These are phyloP conservation scores for Mayamaea pseudoterrestris DNA, from an alignment of 108 stramenopile species.

Conservation along the genomic window DNA sequence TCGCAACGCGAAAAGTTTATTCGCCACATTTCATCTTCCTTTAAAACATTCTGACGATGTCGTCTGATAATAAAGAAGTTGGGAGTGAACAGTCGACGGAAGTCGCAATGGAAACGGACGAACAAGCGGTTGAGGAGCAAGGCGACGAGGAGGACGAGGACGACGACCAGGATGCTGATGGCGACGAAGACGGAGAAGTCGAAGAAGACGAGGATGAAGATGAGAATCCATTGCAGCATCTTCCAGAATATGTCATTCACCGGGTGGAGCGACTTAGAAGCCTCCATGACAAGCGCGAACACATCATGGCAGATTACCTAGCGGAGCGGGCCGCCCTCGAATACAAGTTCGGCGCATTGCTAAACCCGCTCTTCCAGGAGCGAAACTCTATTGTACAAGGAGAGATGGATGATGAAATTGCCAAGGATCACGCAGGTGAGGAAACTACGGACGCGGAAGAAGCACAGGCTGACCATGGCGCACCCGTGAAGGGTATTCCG, in stretches of 20 bases:
- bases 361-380: slow-evolving; percentile 54
- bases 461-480: slow-evolving; percentile 12
- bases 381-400: slow-evolving; percentile 36
- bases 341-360: slow-evolving; percentile 40
- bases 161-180: slow-evolving; percentile 2
- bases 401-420: slow-evolving; percentile 24
- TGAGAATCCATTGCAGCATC: slow-evolving; percentile 10
- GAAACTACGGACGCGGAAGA: slow-evolving; percentile 8
- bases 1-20: no score
- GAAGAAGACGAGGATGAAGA: slow-evolving; percentile 28
- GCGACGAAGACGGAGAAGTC: slow-evolving; percentile 20
- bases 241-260: slow-evolving; percentile 35
- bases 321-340: slow-evolving; percentile 73
- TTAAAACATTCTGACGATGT: no score
- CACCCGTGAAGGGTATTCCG: slow-evolving; percentile 51
- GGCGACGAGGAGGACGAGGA: background rate
- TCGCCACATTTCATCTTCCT: no score
- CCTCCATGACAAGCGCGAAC: slow-evolving; percentile 45
- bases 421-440: slow-evolving; percentile 6
- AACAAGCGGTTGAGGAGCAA: no score
- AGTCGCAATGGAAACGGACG: no score
- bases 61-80: no score
- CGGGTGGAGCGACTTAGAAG: slow-evolving; percentile 50
- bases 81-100: no score
- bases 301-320: slow-evolving; percentile 45